Percentiles rank a stretch among this genome's conserved stretches.
These are phyloP conservation scores for Phyllosticta paracitricarpa DNA, from an alignment of 2,329 filamentous ascomycete genomes.

Conservation along the genomic window DNA sequence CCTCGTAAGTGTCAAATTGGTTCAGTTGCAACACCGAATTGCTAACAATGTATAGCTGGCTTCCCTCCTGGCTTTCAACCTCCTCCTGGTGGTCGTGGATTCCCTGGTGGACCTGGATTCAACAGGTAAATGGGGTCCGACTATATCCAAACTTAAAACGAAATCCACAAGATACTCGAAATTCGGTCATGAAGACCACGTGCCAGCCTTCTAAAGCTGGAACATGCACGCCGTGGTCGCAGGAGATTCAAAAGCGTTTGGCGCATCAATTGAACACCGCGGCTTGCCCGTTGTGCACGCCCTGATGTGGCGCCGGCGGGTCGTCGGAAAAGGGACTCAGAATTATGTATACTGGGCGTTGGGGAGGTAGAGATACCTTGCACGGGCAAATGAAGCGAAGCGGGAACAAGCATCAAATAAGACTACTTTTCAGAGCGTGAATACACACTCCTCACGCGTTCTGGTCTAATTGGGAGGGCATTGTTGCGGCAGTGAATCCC, in stretches of 20 bases:
- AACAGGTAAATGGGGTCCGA: neutral
- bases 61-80: constrained; percentile 61
- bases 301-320: neutral
- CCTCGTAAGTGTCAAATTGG: constrained; percentile 22
- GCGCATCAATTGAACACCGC: neutral
- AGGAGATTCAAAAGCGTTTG: neutral
- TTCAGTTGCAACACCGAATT: constrained; percentile 9
- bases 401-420: neutral
- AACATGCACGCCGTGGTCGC: neutral
- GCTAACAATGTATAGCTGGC: constrained; percentile 16
- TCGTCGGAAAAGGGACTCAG: neutral
- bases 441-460: neutral
- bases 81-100: constrained; percentile 42
- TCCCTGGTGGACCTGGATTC: constrained; percentile 22
- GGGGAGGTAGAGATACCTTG: neutral
- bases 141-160: neutral
- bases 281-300: neutral
- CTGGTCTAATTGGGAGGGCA: neutral
- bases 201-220: neutral
- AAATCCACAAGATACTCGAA: neutral
- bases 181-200: neutral
- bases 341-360: neutral
- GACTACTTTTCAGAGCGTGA: neutral
- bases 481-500: neutral
- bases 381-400: neutral